These are phyloP conservation scores for Paracoccidioides brasiliensis DNA, from an alignment of 2,329 filamentous ascomycete species.

Conservation along the genomic window DNA sequence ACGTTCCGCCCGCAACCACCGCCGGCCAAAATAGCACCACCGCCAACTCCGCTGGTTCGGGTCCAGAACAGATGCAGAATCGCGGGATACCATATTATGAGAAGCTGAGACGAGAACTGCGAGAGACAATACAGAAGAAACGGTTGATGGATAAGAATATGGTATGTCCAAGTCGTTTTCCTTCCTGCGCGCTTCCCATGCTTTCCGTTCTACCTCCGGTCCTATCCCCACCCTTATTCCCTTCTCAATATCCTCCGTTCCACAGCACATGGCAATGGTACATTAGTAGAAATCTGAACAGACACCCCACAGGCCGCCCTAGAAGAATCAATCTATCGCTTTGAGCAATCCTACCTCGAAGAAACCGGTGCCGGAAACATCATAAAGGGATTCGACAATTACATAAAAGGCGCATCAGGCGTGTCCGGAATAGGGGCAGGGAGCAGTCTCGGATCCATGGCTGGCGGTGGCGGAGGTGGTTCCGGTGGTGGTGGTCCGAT, in stretches of 20 bases:
- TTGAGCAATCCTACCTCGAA: slow-evolving; percentile 81
- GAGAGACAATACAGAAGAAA: slow-evolving; percentile 54
- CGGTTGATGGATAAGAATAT: slow-evolving; percentile 48
- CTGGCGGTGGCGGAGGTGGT: slow-evolving; percentile 24
- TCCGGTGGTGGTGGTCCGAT: slow-evolving; percentile 16
- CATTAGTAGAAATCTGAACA: not conserved
- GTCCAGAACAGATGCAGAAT: slow-evolving; percentile 18
- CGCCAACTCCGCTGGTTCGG: slow-evolving; percentile 3
- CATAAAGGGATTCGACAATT: slow-evolving; percentile 93
- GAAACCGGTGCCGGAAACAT: slow-evolving; percentile 84
- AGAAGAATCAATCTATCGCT: slow-evolving; percentile 72
- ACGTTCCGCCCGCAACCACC: slow-evolving; percentile 19
- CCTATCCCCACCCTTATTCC: not conserved
- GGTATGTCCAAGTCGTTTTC: slow-evolving; percentile 27
- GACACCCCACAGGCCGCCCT: slow-evolving; percentile 37
- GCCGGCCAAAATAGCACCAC: slow-evolving; percentile 12
- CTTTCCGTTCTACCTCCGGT: not conserved
- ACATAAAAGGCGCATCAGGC: slow-evolving; percentile 76
- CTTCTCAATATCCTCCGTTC: not conserved
- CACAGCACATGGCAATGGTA: too few relatives aligned
- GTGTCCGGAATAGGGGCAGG: slow-evolving; percentile 24
- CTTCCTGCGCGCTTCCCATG: not conserved
- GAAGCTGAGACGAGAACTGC: slow-evolving; percentile 53
- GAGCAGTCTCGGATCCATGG: slow-evolving; percentile 9
- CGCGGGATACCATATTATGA: slow-evolving; percentile 55